Base-by-base conservation (phyloP, 345 rosid genomes). In the Syzygium jambos region DNA sequence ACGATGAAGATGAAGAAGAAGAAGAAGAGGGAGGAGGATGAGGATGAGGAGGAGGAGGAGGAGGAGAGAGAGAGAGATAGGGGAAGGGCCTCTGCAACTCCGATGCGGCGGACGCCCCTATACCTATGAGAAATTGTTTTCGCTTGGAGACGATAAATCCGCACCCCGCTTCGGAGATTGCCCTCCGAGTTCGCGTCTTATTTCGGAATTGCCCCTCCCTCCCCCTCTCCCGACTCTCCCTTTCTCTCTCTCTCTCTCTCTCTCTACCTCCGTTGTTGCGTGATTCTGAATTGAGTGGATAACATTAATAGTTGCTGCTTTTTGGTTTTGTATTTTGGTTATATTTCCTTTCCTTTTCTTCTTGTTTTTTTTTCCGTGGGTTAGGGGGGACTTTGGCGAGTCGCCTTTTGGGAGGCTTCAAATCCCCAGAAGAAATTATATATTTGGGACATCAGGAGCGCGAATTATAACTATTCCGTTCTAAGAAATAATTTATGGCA, bases 21-120 rank as follows among this genome's bases (percentile, higher is more conserved):
- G 30, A 11, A 11, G 30, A 25, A 57, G 13, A 27, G 23, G 16
- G 22, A 5, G 16, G 9, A 34, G 16, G 63, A 53, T 43, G 46
- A 9, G 2, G 21, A 27, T 8, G 54, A 84, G 43, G 27, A 8
- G 19, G 3, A 30, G 34, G 6, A 52, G 19, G 3, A 30, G 34
- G 6, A 52, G 43, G 5, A 52, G 22, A 51, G 84, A 51, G 6
- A 54, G 27, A 85, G 17, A 11, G 23, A 43, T 41, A 82, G 23
- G 23, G 43, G 54, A 53, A n/a, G 46, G 73, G 43, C 22, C 89
- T 78, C 87, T 86, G 91, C 88, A 80, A 85, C 89, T 78, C 91
- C 88, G 86, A 56, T 80, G 91, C 27, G 89, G 88, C 93, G 90
- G 92, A 90, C 84, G 85, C 34, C 89, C 68, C 87, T 68, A 85